phyloP scores from a whole-genome alignment of 2,329 filamentous ascomycete species.

The Lasiodiplodia sp. region DNA sequence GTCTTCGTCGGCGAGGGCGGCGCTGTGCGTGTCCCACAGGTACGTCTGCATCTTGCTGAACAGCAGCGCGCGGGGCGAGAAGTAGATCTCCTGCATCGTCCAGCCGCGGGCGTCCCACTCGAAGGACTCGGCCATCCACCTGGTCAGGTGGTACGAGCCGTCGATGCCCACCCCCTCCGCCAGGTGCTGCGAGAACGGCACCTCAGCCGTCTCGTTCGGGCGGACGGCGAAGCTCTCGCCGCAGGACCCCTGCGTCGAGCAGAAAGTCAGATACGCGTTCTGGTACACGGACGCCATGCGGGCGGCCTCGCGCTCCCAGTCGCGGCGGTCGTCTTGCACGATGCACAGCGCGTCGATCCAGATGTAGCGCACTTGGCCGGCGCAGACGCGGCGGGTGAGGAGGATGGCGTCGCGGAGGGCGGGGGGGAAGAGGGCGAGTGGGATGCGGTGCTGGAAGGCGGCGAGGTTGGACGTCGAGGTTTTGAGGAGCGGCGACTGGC shows the following conservation, averaged over 20 bases:
- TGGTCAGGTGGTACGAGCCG: background rate
- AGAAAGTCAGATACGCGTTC: constrained; percentile 9
- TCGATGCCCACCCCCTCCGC: background rate
- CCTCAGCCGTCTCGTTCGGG: background rate
- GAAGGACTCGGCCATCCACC: background rate
- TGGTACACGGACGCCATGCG: constrained; percentile 18
- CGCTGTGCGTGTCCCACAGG: background rate
- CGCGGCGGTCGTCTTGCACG: constrained; percentile 27
- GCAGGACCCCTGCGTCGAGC: background rate
- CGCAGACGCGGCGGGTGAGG: background rate
- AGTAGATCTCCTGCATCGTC: background rate
- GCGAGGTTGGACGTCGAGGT: background rate
- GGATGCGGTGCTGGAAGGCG: background rate
- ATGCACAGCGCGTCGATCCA: constrained; percentile 35
- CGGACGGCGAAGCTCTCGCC: background rate
- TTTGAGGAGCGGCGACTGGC: background rate
- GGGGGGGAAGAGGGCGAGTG: background rate
- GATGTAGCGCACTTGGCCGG: constrained; percentile 17
- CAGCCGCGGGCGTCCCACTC: background rate
- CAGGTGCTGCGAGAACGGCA: background rate
- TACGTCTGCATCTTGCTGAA: background rate
- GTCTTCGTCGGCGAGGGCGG: background rate
- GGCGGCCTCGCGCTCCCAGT: constrained; percentile 23
- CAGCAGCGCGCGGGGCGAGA: background rate
- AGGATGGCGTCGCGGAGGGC: constrained; percentile 29